These are phyloP conservation scores for Boletus eberwhitei DNA, from an alignment of 768 basidiomycete genomes.

Conservation along the genomic window DNA sequence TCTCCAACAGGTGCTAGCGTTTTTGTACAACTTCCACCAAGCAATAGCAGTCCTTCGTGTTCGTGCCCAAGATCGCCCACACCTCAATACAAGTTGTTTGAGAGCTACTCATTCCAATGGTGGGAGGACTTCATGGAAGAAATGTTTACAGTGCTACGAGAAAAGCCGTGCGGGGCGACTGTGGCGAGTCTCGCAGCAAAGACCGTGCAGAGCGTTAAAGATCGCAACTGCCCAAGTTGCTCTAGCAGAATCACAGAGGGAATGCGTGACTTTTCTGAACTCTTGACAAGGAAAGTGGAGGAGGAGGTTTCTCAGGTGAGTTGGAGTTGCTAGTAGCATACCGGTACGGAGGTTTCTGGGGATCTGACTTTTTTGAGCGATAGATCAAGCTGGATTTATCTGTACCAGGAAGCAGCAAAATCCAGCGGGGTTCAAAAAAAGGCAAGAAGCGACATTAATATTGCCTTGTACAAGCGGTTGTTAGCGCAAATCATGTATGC, in stretches of 20 bases:
- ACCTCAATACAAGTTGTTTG: neutral
- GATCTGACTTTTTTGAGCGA: neutral
- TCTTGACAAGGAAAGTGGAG: conserved; percentile 12
- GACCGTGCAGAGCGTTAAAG: neutral
- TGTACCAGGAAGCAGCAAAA: neutral
- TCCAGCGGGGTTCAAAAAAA: neutral
- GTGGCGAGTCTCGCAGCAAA: neutral
- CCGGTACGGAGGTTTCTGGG: no score
- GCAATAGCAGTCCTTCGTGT: no score
- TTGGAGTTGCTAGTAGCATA: no score
- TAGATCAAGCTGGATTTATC: conserved; percentile 5
- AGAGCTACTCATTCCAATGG: conserved; percentile 6
- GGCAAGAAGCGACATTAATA: neutral
- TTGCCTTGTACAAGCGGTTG: neutral
- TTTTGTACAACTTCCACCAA: no score
- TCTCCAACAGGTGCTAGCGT: no score
- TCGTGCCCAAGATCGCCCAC: neutral
- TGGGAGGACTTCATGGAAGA: conserved; percentile 23
- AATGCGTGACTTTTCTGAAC: conserved; percentile 14
- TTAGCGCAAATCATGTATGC: neutral
- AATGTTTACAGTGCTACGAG: conserved; percentile 7
- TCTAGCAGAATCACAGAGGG: neutral
- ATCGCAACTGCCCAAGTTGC: neutral
- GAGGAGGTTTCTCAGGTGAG: conserved; percentile 14
- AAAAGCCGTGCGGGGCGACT: conserved; percentile 17